Evolutionary conservation across 768 basidiomycete genomes (phyloP), one percentile per base, ranked within the genome.

Genomic region (Filobasidium wieringae): DNA sequence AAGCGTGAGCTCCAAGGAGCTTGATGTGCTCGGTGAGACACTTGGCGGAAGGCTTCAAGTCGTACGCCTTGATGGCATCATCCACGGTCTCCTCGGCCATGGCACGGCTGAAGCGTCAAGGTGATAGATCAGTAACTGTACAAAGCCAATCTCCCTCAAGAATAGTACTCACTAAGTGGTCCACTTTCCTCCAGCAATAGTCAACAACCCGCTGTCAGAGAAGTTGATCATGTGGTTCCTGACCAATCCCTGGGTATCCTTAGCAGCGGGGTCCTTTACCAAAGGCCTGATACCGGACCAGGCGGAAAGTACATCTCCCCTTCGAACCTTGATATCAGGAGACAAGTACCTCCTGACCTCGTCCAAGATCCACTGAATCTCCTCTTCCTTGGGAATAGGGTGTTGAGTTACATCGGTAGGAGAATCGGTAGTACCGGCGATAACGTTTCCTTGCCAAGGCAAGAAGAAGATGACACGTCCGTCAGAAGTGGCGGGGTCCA

Each of bases 381-480:
- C 93, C 62, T 95, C 89, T 74, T 97, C 93, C 22, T 80, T 78
- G 0, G 92, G 88, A 3, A 80, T 79, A 4, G 92, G 92, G 63
- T 91, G 83, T 34, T 79, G 78, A 31, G 78, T 78, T 53, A 93
- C 86, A 1, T 75, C 69, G 2, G 86, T 83, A 0, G 86, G 85
- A 0, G 86, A 80, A 72, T 99, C 93, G 7, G 93, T 99, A 2
- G 95, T 96, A 26, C 93, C 93, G 1, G 93, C 93, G 62, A 99
- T 91, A 37, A 91, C 91, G 77, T 86, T 89, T 8, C 93, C 93
- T 75, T 96, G 85, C 93, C 95, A 99, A 0, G 93, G 93, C 9
- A 99, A 81, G 81, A 99, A 95, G 80, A 96, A 99, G 69, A 99
- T 93, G 55, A 99, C 92, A 27, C 93, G 85, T 0, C 93, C 93